Conservation (phyloP, 1,284 basidiomycete species). For the Phylloporus gajari region DNA sequence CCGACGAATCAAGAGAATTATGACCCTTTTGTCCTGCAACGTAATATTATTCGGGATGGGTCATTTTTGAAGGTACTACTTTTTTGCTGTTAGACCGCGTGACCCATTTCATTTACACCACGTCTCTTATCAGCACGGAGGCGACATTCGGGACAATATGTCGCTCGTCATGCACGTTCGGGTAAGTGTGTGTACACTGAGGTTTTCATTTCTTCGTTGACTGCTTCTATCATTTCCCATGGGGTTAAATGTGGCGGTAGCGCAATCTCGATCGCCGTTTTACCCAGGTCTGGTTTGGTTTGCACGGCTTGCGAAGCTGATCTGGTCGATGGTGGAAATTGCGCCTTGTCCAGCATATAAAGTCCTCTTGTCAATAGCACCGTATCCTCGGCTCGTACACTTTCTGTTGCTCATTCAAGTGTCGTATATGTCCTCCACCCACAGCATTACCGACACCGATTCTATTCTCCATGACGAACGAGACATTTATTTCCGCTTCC, state of each 20-base stretch:
- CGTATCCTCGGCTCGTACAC: background rate
- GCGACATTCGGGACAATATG: background rate
- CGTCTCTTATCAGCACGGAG: background rate
- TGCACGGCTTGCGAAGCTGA: background rate
- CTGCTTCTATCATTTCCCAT: background rate
- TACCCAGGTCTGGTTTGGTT: background rate
- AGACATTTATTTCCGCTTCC: background rate
- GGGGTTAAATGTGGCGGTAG: conserved; percentile 14
- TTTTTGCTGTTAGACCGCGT: background rate
- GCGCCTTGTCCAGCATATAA: background rate
- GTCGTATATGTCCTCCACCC: background rate
- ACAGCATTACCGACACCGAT: background rate
- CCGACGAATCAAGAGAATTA: background rate
- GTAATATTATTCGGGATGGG: background rate
- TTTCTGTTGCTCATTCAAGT: background rate
- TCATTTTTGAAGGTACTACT: background rate
- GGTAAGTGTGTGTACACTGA: conserved; percentile 1
- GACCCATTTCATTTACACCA: background rate
- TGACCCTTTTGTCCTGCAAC: background rate
- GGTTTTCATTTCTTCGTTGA: conserved; percentile 12
- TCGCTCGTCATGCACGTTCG: background rate
- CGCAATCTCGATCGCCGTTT: conserved; percentile 1
- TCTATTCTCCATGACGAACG: background rate
- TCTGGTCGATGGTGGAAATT: background rate
- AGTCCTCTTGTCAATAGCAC: background rate